Conservation (phyloP, 176 grass and related monocot genomes). For the Canna indica region DNA sequence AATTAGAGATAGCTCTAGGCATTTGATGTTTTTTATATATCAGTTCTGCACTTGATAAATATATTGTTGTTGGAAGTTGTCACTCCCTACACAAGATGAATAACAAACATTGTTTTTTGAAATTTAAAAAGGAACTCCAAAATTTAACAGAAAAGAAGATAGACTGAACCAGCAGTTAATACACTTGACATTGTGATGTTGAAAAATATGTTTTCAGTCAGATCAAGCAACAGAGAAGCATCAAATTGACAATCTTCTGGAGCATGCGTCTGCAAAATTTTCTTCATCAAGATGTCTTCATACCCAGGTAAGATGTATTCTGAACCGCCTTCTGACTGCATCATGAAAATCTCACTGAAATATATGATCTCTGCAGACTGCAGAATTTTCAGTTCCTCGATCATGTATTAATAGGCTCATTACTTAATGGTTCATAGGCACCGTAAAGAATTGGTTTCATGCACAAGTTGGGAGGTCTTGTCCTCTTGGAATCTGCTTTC, state of each 20-base stretch:
- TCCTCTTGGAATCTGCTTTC: background rate
- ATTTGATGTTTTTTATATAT: background rate
- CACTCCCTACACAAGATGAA: background rate
- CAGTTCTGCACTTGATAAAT: background rate
- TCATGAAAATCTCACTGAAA: background rate
- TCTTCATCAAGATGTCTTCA: conserved; percentile 21
- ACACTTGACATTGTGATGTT: conserved; percentile 3
- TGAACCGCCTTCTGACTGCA: background rate
- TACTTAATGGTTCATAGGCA: background rate
- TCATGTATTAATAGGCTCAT: background rate
- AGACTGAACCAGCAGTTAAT: conserved; percentile 4
- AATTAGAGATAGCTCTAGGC: background rate
- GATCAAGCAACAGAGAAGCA: conserved; percentile 14
- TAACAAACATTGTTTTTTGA: background rate
- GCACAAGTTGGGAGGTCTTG: background rate
- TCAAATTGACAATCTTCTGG: conserved; percentile 19
- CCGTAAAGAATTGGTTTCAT: background rate
- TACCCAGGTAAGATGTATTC: background rate
- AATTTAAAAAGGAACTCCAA: background rate
- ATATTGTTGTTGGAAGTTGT: background rate
- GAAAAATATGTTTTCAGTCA: conserved; percentile 13
- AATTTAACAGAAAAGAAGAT: conserved; percentile 7
- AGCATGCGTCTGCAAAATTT: conserved; percentile 6
- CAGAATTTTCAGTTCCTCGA: background rate
- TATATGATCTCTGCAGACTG: background rate